Base-by-base conservation (phyloP, 208 protist genomes). In the Trichomonas gallinae region DNA sequence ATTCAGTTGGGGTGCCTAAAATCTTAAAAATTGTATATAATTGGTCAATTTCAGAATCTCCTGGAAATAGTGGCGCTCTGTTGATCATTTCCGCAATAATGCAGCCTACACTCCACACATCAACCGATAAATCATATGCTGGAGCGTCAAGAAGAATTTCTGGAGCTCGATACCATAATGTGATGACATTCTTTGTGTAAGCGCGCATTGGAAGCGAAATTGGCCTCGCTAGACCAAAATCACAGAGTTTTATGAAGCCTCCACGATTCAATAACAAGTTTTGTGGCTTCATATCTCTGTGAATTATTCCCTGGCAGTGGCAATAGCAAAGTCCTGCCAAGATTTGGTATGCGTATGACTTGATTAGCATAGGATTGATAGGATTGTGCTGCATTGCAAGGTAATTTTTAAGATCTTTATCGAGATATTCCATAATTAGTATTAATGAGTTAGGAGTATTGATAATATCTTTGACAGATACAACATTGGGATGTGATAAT, bases 1-100 rank as follows among this genome's bases (percentile, higher is more conserved):
- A 8, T 15, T 88, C 42, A 23, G 96, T 96, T 36, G 96, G 96
- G 3, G 96, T 42, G 0, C 96, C 96, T 45, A 97, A 82, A 0
- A 99, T 98, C 97, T 98, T 99, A 85, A 99, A 99, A 97, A 99
- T 99, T 96, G 99, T 98, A n/a, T 99, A 98, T 9, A 99, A 97
- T 97, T 99, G 98, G 89, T 99, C 98, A 0, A 99, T 97, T 23
- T 97, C 97, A 81, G 96, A 98, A n/a, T 98, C 98, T 40, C 98
- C 98, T 0, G 98, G 98, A 96, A 99, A 99, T 40, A 99, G 97
- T 11, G 99, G 99, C 83, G 98, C 98, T 13, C 99, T 99, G 51
- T 42, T 26, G 0, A 51, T 51, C 96, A 97, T 81, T 63, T 97
- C 96, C 0, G 89, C 89, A 31, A 97, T 82, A 23, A 97, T 46